Evolutionary conservation across 208 protist genomes (phyloP).

Genomic region (Leptomonas seymouri): DNA sequence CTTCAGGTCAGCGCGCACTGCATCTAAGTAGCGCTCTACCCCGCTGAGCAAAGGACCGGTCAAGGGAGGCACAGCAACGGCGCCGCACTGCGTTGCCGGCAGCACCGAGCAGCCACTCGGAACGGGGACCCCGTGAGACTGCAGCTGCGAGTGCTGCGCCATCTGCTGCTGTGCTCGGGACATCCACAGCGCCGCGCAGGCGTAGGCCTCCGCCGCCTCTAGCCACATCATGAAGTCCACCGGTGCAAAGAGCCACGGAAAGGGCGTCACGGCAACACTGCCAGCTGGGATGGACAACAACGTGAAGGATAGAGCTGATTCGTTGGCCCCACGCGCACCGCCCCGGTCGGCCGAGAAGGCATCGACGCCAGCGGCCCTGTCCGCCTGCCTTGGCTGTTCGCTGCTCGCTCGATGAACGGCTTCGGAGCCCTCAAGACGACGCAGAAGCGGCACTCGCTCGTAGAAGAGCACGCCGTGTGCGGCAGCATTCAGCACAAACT

Average conservation of each 20-base stretch:
- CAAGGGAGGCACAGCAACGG: not conserved
- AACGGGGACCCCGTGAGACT: too few relatives aligned
- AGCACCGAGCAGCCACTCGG: too few relatives aligned
- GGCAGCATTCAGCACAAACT: conserved; percentile 11
- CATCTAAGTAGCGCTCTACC: conserved; percentile 11
- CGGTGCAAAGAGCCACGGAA: conserved; percentile 9
- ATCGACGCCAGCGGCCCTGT: not conserved
- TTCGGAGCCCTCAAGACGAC: not conserved
- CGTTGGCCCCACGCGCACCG: not conserved
- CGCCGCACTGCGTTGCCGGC: not conserved
- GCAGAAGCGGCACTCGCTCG: conserved; percentile 7
- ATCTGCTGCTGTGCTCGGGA: conserved; percentile 17
- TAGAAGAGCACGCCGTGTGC: conserved; percentile 21
- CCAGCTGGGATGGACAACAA: not conserved
- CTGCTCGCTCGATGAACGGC: not conserved
- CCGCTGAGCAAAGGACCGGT: conserved; percentile 5
- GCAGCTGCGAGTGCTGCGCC: not conserved
- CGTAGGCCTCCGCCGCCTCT: conserved; percentile 17
- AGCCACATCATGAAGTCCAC: conserved; percentile 21
- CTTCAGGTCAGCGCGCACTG: not conserved
- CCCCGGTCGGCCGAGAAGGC: not conserved
- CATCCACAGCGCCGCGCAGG: conserved; percentile 2
- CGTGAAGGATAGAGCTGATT: not conserved
- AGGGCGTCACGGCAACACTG: not conserved
- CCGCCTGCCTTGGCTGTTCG: too few relatives aligned